Conservation (phyloP, 768 basidiomycete genomes). For the Sutorius australiensis region DNA sequence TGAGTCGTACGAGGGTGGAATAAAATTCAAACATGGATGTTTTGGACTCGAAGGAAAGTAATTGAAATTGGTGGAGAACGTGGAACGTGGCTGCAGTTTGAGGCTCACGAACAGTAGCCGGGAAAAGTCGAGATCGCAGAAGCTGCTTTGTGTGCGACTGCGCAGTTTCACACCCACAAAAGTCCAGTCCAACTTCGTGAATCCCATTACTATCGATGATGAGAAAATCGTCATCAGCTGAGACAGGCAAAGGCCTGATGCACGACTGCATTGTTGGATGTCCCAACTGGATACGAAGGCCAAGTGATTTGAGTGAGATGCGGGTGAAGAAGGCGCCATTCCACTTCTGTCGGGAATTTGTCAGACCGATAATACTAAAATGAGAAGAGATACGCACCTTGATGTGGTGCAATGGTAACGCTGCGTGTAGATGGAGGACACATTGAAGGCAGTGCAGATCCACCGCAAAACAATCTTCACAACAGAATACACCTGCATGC, state of each 20-base stretch:
- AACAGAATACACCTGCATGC: neutral
- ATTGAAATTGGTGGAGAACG: conserved; percentile 31
- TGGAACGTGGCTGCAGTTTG: conserved; percentile 30
- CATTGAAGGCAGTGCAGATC: conserved; percentile 10
- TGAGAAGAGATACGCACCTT: conserved; percentile 1
- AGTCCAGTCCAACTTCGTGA: conserved; percentile 28
- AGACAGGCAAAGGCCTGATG: neutral
- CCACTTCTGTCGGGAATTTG: conserved; percentile 8
- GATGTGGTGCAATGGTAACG: conserved; percentile 15
- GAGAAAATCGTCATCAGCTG: conserved; percentile 18
- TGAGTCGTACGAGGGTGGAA: conserved; percentile 13
- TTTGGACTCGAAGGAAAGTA: conserved; percentile 32
- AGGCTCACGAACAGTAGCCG: conserved; percentile 28
- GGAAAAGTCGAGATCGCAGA: conserved; percentile 29
- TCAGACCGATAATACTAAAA: neutral
- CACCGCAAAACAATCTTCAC: conserved; percentile 8
- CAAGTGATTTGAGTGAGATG: conserved; percentile 16
- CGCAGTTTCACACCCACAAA: conserved; percentile 28
- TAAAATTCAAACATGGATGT: conserved; percentile 34
- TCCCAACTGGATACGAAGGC: conserved; percentile 24
- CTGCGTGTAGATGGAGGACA: conserved; percentile 4
- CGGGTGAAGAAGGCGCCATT: conserved; percentile 14
- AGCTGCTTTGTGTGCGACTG: conserved; percentile 25
- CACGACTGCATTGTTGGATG: conserved; percentile 17
- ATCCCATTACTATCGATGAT: conserved; percentile 20